Evolutionary conservation across 2,329 filamentous ascomycete genomes (phyloP), one percentile per base, ranked within the genome.

Genomic region (Stromatinia cepivora): DNA sequence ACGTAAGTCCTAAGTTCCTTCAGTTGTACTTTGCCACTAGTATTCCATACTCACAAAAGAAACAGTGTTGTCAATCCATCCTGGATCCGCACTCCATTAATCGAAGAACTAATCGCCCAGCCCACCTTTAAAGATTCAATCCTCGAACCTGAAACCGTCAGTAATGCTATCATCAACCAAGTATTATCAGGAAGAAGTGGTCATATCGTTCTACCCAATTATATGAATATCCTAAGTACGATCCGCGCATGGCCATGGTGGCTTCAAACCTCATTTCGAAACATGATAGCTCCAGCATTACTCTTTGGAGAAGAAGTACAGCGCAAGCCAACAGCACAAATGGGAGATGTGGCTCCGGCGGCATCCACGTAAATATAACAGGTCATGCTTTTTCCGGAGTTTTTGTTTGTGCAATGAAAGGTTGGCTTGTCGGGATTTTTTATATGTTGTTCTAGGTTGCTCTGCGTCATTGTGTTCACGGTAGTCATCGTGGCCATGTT

Each of bases 81-180:
- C 63, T 90, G 86, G 79, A 87, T 83, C 74, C 84, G 82, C 74
- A 91, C 84, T 3, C 78, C 82, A 54, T 80, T 90, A 25, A 88
- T 89, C 72, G 80, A 81, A 31, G 84, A 84, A 1, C 83, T 88
- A 72, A 79, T 81, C 8, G 81, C 83, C 13, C 81, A 81, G 58
- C 78, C 81, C 71, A 80, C 80, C 0, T 88, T 85, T 74, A 71
- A 86, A 22, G 78, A 83, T 71, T 82, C 83, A 1, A 76, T 85
- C 52, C 79, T 90, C 72, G 81, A 86, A 72, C 83, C 87, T 0
- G 87, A 87, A 79, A 87, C 85, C 3, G 88, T 92, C 31, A 87
- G 88, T 0, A 85, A 88, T 73, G 83, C 81, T 13, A 82, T 91
- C 65, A 87, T 89, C 0, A 79, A 82, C 63, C 85, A 89, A 74